phyloP scores from a whole-genome alignment of 2,329 filamentous ascomycete species.

The Phyllosticta citribraziliensis region DNA sequence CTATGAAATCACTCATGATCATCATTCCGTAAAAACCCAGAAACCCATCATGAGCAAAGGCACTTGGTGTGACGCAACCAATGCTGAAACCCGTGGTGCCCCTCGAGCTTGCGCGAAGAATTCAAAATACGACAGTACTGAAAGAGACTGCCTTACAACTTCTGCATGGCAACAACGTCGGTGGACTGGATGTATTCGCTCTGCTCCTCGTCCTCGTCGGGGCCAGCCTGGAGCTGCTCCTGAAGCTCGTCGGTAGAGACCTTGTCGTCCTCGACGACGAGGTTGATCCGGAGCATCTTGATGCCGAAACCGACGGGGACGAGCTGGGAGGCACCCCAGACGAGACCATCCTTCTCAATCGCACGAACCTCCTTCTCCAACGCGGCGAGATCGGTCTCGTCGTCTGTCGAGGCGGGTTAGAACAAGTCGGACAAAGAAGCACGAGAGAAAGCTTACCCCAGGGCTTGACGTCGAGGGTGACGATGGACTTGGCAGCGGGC shows the following conservation, averaged over 20 bases:
- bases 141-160: conserved; percentile 24
- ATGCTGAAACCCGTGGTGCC: conserved; percentile 8
- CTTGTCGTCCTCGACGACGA: conserved; percentile 97
- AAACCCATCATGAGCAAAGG: conserved; percentile 4
- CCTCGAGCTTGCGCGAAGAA: background rate
- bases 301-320: conserved; percentile 92
- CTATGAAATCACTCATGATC: conserved; percentile 10
- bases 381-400: conserved; percentile 83
- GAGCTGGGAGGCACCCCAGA: conserved; percentile 89
- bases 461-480: conserved; percentile 94
- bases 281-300: conserved; percentile 98
- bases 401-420: conserved; percentile 46
- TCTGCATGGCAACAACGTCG: conserved; percentile 56
- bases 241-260: conserved; percentile 78
- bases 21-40: conserved; percentile 7
- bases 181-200: conserved; percentile 96
- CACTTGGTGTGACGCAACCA: conserved; percentile 6
- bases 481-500: conserved; percentile 87
- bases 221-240: conserved; percentile 52
- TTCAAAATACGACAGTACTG: conserved; percentile 3
- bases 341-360: conserved; percentile 86
- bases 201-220: conserved; percentile 45
- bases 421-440: background rate
- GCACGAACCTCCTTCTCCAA: conserved; percentile 71
- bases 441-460: conserved; percentile 62